Evolutionary conservation across 352 stramenopile genomes (phyloP).

Genomic region (Phytophthora syringae): DNA sequence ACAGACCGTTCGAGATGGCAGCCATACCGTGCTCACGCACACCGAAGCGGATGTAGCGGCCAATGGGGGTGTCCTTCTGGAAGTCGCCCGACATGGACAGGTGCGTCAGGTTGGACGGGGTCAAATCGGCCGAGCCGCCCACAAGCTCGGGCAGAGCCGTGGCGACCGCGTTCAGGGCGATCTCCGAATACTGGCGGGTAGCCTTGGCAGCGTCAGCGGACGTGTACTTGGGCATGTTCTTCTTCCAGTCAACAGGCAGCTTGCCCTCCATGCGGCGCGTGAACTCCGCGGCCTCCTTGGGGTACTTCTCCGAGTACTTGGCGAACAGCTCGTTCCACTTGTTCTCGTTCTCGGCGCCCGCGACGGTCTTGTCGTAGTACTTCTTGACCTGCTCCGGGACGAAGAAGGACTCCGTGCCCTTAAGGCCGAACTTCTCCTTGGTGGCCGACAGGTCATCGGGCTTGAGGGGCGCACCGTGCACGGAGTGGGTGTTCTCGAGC

Average conservation of each 20-base stretch:
- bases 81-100: slow-evolving; percentile 97
- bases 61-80: slow-evolving; percentile 95
- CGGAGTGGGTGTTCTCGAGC: slow-evolving; percentile 91
- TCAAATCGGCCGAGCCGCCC: slow-evolving; percentile 98
- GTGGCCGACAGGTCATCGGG: slow-evolving; percentile 91
- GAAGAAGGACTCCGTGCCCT: slow-evolving; percentile 93
- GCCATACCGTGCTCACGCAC: slow-evolving; percentile 99
- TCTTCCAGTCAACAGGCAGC: slow-evolving; percentile 92
- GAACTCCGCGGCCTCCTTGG: slow-evolving; percentile 95
- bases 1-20: slow-evolving; percentile 98
- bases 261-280: slow-evolving; percentile 93
- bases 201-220: slow-evolving; percentile 90
- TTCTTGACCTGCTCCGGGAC: slow-evolving; percentile 94
- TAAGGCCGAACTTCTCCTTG: slow-evolving; percentile 94
- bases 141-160: slow-evolving; percentile 95
- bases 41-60: slow-evolving; percentile 98
- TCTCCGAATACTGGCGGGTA: slow-evolving; percentile 95
- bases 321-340: slow-evolving; percentile 94
- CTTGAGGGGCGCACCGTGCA: slow-evolving; percentile 98
- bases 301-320: slow-evolving; percentile 91
- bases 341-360: slow-evolving; percentile 74
- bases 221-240: slow-evolving; percentile 93
- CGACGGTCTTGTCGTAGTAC: slow-evolving; percentile 89
- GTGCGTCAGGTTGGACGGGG: slow-evolving; percentile 96
- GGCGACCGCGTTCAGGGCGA: slow-evolving; percentile 95